A percentile compares a stretch with the other conserved stretches of the same genome.
Conservation (phyloP, 73 alveolate genomes). For the Paramecium sonneborni region DNA sequence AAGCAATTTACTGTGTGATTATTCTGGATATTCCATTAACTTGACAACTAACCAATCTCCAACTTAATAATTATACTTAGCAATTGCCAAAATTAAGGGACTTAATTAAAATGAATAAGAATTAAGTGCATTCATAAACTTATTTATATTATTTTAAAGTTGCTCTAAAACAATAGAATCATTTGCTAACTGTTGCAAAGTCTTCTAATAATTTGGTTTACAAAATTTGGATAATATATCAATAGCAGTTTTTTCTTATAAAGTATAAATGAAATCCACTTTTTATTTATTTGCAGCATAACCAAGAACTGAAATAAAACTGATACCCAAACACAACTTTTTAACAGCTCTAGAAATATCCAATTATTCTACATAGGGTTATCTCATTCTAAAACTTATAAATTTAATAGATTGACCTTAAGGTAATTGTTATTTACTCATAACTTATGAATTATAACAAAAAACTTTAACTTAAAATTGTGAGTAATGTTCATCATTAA, state of each 20-base stretch:
- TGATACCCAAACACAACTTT: constrained; percentile 19
- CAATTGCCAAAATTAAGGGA: constrained; percentile 4
- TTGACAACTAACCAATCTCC: constrained; percentile 34
- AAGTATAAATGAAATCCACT: neutral
- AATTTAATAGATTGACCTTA: neutral
- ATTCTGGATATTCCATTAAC: neutral
- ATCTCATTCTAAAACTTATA: constrained; percentile 25
- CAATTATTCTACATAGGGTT: neutral
- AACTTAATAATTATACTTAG: constrained; percentile 21
- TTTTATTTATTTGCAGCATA: neutral
- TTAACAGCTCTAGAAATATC: neutral
- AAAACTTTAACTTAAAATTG: constrained; percentile 39
- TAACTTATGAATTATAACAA: neutral
- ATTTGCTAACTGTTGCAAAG: neutral
- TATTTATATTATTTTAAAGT: neutral
- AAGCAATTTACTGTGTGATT: neutral
- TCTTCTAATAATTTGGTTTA: neutral
- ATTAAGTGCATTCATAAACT: neutral
- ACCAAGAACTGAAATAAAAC: constrained; percentile 36
- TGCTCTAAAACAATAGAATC: neutral
- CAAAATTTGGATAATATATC: constrained; percentile 21
- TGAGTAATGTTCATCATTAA: constrained; percentile 19
- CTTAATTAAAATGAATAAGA: neutral
- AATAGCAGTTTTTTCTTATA: constrained; percentile 23
- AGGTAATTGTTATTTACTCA: neutral